A percentile compares a stretch with the other conserved stretches of the same genome.
phyloP scores from a whole-genome alignment of 2,329 filamentous ascomycete species.

The Diaporthe australafricana region DNA sequence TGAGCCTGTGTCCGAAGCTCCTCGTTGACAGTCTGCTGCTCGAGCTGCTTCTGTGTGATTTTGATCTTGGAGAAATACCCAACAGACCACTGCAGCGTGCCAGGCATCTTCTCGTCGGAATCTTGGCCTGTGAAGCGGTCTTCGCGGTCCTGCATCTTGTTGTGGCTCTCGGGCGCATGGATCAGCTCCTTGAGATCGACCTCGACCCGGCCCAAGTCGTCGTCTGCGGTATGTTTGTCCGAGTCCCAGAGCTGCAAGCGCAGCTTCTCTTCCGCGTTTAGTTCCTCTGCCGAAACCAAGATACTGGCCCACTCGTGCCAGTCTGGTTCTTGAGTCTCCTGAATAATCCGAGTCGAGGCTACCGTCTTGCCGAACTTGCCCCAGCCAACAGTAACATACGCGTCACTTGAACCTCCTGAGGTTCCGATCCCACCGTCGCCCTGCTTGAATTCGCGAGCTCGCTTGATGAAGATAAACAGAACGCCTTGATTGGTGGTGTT shows the following conservation, averaged over 20 bases:
- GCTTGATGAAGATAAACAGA: slow-evolving; percentile 73
- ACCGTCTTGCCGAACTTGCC: slow-evolving; percentile 81
- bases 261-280: slow-evolving; percentile 78
- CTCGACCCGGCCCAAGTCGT: slow-evolving; percentile 80
- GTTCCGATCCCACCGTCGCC: slow-evolving; percentile 74
- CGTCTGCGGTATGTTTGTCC: slow-evolving; percentile 77
- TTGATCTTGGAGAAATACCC: slow-evolving; percentile 77
- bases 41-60: slow-evolving; percentile 71
- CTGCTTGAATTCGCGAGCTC: slow-evolving; percentile 77
- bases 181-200: slow-evolving; percentile 75
- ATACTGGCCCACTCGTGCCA: slow-evolving; percentile 79
- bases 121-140: slow-evolving; percentile 76
- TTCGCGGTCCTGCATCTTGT: slow-evolving; percentile 70
- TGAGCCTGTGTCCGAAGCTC: slow-evolving; percentile 68
- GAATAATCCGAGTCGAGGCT: slow-evolving; percentile 74
- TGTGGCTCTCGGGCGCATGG: slow-evolving; percentile 67
- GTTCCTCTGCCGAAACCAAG: slow-evolving; percentile 76
- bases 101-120: slow-evolving; percentile 75
- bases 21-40: slow-evolving; percentile 69
- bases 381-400: slow-evolving; percentile 80
- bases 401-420: slow-evolving; percentile 73
- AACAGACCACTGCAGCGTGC: slow-evolving; percentile 75
- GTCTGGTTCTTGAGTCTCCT: slow-evolving; percentile 73
- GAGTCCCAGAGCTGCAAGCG: slow-evolving; percentile 82
- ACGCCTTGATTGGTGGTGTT: slow-evolving; percentile 75